Conservation (phyloP, 2,329 filamentous ascomycete species). For the Diaporthe amygdali region DNA sequence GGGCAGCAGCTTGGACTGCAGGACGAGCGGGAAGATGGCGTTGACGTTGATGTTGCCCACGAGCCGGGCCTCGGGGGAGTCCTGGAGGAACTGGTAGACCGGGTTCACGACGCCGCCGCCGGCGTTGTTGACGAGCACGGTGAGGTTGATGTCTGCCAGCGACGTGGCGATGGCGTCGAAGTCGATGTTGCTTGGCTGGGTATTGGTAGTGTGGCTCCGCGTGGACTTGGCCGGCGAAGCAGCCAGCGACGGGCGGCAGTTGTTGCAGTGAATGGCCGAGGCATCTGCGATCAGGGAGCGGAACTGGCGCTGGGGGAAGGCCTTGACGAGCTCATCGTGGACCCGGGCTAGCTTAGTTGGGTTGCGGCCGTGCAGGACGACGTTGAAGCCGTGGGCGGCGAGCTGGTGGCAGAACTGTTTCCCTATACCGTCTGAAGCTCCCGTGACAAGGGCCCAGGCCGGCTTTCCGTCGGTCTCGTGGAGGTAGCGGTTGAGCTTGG, state of each 20-base stretch:
- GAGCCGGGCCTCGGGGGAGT: slow-evolving; percentile 41
- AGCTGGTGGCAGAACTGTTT: slow-evolving; percentile 55
- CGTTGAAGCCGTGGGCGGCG: slow-evolving; percentile 56
- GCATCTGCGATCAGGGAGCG: slow-evolving; percentile 51
- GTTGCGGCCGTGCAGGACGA: slow-evolving; percentile 64
- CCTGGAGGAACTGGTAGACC: slow-evolving; percentile 41
- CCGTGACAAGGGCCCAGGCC: slow-evolving; percentile 56
- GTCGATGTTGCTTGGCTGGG: slow-evolving; percentile 25
- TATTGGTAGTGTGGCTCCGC: background rate
- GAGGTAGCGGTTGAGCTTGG: slow-evolving; percentile 31
- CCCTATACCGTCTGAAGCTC: slow-evolving; percentile 61
- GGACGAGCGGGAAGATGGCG: slow-evolving; percentile 52
- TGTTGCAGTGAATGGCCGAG: slow-evolving; percentile 24
- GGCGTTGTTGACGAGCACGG: slow-evolving; percentile 62
- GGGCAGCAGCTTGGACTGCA: slow-evolving; percentile 53
- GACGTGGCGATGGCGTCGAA: slow-evolving; percentile 30
- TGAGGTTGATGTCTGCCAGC: slow-evolving; percentile 48
- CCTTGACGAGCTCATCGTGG: slow-evolving; percentile 41
- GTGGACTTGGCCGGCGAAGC: slow-evolving; percentile 6
- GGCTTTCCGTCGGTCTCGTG: slow-evolving; percentile 27
- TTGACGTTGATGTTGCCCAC: slow-evolving; percentile 52
- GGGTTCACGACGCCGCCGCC: slow-evolving; percentile 44
- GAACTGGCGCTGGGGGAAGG: slow-evolving; percentile 45
- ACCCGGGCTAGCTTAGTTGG: slow-evolving; percentile 49
- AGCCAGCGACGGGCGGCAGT: background rate